Evolutionary conservation across 139 green algal genomes (phyloP), one percentile per base, ranked within the genome.

Genomic region (Chlamydomonas asymmetrica): DNA sequence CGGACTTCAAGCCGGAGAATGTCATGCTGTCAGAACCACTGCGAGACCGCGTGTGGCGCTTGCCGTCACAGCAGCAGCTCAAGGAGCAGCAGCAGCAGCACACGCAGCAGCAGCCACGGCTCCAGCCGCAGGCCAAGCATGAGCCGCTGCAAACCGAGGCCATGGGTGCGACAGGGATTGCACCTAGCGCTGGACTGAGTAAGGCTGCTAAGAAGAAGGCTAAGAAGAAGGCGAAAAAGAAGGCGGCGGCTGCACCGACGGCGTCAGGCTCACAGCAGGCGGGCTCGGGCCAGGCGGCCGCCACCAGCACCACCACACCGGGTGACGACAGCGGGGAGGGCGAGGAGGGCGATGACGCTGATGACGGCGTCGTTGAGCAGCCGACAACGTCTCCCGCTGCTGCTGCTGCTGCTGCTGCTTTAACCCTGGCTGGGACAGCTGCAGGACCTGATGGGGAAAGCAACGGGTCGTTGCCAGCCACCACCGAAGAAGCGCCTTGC

Each of bases 1-100:
- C 94, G 0, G 95, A 98, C 83, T 84, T 98, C 61, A 98, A 98
- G 83, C 93, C 94, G 7, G 95, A 98, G 85, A 98, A 98, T 66
- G 92, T 98, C 37, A 96, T 98, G 91, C 88, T 98, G 56, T 84
- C 81, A 2, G 68, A 91, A 41, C 84, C 87, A 16, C 68, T 97
- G 66, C 39, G 65, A 2, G 68, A 83, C 16, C 75, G 88, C 5
- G 75, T 73, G 18, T 88, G 77, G 83, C 49, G 86, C 48, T 67
- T 90, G 39, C 75, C 70, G 32, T 31, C 54, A 29, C 8, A 6
- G 57, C 6, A 25, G 27, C 4, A 27, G 65, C 40, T n/a, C 22
- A n/a, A 2, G 56, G n/a, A 73, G 39, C 34, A 48, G 63, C 59
- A 71, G 72, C 72, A 64, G 31, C 40, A 45, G 23, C n/a, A n/a